Evolutionary conservation across 306 rosid genomes (phyloP), one percentile per base, ranked within the genome.

Genomic region (Acacia confusa): DNA sequence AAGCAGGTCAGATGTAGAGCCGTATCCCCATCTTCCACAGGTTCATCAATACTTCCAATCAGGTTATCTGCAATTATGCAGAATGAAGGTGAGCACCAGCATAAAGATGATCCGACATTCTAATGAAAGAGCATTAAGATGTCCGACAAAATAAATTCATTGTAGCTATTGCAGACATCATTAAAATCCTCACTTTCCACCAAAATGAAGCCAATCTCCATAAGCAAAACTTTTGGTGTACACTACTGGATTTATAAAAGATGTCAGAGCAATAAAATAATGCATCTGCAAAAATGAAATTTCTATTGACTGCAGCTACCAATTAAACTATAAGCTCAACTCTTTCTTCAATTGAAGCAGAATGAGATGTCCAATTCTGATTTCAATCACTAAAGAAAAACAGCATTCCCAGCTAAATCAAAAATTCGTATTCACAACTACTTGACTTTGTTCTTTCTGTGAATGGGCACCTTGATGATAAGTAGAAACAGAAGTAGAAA

Each of bases 21-120:
- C 1, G 91, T 86, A 79, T 95, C 99, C 73, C 99, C 99, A 88
- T 95, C 99, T 88, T 95, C 98, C 61, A 93, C 90, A 1, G 99
- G 91, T 57, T 95, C 94, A 77, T 95, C 92, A 61, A 95, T 85
- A 82, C 92, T 90, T 27, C 99, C 99, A 84, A 73, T 80, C 72
- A 91, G 84, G 84, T 89, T 89, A 85, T 92, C 98, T 95, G 74
- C 47, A 82, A 8, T 61, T 32, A 84, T 44, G 47, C 68, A 78
- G 25, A 82, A 73, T 16, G 64, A 58, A 41, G 28, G 45, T 27
- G 34, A 74, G 70, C 45, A 81, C 82, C 40, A 81, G 82, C 36
- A 67, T 47, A 85, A 76, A 71, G 72, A 41, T 50, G 43, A 58
- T 16, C 61, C 16, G 7, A 69, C 77, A 25, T 19, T 47, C 57